phyloP scores from a whole-genome alignment of 75 land plant genomes.

The Larix kaempferi region DNA sequence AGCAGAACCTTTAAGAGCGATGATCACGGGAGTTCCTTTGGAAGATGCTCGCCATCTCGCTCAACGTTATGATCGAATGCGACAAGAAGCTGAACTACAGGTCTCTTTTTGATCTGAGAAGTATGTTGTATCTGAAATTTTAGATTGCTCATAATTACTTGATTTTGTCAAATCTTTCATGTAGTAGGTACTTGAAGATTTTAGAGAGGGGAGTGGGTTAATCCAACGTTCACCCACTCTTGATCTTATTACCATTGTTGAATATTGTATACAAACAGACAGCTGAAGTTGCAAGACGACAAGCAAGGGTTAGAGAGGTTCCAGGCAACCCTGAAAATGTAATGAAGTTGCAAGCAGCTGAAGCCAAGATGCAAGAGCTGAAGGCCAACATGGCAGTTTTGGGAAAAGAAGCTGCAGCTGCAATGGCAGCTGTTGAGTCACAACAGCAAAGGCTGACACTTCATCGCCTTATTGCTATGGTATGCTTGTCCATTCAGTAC shows the following conservation, averaged over 20 bases:
- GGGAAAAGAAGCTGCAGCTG: constrained; percentile 85
- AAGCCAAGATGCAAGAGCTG: constrained; percentile 68
- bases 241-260: neutral
- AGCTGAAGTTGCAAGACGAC: constrained; percentile 63
- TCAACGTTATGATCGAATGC: constrained; percentile 80
- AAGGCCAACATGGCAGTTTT: constrained; percentile 78
- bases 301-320: constrained; percentile 51
- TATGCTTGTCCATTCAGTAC: constrained; percentile 16
- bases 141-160: neutral
- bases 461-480: constrained; percentile 77
- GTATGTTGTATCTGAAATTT: neutral
- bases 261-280: constrained; percentile 31
- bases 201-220: neutral
- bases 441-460: constrained; percentile 83
- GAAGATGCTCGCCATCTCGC: constrained; percentile 94
- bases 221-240: neutral
- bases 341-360: constrained; percentile 66
- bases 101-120: constrained; percentile 27
- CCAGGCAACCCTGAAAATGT: constrained; percentile 52
- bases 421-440: constrained; percentile 70
- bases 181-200: neutral
- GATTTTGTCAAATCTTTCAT: neutral
- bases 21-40: constrained; percentile 70
- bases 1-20: constrained; percentile 68
- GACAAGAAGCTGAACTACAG: constrained; percentile 82